Conservation (phyloP, 2,329 filamentous ascomycete genomes). For the Clonostachys rosea region DNA sequence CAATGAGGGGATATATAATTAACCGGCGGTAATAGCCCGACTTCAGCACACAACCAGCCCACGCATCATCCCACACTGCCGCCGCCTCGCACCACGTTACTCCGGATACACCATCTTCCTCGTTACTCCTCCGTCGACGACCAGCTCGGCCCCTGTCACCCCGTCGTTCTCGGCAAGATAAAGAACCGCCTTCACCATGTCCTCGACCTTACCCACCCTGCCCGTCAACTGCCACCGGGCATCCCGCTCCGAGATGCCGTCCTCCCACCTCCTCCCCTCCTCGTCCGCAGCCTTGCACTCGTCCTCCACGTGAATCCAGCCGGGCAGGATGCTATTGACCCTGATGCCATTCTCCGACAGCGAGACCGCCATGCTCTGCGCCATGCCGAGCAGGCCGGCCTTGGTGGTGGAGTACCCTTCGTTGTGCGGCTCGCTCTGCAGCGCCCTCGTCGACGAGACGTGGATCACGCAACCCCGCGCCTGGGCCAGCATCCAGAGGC, state of each 20-base stretch:
- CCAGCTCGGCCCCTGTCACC: slow-evolving; percentile 18
- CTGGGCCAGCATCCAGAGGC: slow-evolving; percentile 14
- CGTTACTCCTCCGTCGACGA: slow-evolving; percentile 20
- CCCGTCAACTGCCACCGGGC: slow-evolving; percentile 42
- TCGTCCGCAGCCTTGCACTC: slow-evolving; percentile 24
- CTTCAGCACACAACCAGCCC: too few relatives aligned
- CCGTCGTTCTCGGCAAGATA: slow-evolving; percentile 16
- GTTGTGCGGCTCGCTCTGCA: slow-evolving; percentile 41
- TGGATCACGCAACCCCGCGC: slow-evolving; percentile 29
- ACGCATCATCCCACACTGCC: too few relatives aligned
- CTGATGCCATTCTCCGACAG: slow-evolving; percentile 34
- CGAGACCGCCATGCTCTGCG: slow-evolving; percentile 40
- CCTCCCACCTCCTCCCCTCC: slow-evolving; percentile 33
- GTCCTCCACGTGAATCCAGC: slow-evolving; percentile 45
- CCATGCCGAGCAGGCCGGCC: slow-evolving; percentile 42
- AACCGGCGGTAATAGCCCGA: too few relatives aligned
- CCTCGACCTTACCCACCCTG: slow-evolving; percentile 42
- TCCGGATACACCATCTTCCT: slow-evolving; percentile 23
- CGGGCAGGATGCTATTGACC: slow-evolving; percentile 42
- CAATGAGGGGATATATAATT: too few relatives aligned
- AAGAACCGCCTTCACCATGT: slow-evolving; percentile 19
- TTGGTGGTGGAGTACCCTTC: slow-evolving; percentile 45
- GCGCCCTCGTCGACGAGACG: slow-evolving; percentile 42
- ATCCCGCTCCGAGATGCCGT: slow-evolving; percentile 36
- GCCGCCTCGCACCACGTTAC: neutral